Conservation (phyloP, 2,329 filamentous ascomycete genomes). For the Fusarium dlaminii region DNA sequence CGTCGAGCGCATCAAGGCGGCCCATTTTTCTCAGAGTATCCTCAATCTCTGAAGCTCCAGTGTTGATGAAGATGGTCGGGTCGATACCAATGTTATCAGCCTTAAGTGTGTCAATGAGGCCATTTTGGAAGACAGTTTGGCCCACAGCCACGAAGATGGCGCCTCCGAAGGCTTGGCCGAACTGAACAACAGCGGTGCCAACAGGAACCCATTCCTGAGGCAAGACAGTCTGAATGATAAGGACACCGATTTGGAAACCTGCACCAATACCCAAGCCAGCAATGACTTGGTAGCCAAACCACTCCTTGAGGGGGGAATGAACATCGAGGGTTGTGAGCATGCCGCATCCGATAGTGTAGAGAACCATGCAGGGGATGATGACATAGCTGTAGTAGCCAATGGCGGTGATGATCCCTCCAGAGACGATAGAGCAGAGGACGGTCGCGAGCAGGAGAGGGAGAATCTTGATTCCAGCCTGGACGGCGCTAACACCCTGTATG, state of each 20-base stretch:
- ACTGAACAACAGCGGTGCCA: constrained; percentile 62
- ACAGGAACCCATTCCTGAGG: constrained; percentile 59
- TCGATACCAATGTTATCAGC: constrained; percentile 56
- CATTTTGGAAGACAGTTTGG: constrained; percentile 75
- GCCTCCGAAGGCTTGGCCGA: constrained; percentile 73
- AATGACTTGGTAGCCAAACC: constrained; percentile 69
- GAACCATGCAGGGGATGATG: constrained; percentile 54
- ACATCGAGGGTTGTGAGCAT: constrained; percentile 64
- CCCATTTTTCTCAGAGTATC: constrained; percentile 54
- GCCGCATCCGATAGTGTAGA: constrained; percentile 59
- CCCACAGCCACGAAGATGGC: constrained; percentile 72
- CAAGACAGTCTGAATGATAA: constrained; percentile 63
- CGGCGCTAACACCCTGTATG: constrained; percentile 61
- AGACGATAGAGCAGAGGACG: constrained; percentile 57
- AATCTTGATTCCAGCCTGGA: constrained; percentile 64
- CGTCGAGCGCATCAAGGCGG: constrained; percentile 52
- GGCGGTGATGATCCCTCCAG: constrained; percentile 54
- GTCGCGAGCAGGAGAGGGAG: constrained; percentile 63
- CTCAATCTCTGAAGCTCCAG: constrained; percentile 61
- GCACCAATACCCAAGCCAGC: constrained; percentile 62
- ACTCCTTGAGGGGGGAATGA: constrained; percentile 56
- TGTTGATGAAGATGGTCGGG: constrained; percentile 59
- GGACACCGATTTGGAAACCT: constrained; percentile 58
- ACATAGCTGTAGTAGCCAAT: constrained; percentile 55
- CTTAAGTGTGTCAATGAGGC: constrained; percentile 63